Conservation (phyloP, 2,329 filamentous ascomycete genomes). For the Fusarium cyanostomum region DNA sequence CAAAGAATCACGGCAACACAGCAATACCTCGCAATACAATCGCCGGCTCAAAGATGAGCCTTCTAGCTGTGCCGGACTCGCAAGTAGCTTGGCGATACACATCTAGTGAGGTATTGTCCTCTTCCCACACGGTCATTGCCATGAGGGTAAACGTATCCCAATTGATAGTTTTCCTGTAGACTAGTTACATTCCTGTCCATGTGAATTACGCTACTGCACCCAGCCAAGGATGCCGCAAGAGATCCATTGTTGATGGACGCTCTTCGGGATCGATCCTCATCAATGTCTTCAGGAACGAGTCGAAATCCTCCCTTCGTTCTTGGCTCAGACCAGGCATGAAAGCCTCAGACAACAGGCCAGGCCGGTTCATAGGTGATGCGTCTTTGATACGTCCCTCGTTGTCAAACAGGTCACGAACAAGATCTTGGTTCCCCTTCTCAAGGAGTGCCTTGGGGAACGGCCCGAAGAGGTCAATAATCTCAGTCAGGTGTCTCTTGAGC, state of each 20-base stretch:
- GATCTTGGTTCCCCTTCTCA: slow-evolving; percentile 11
- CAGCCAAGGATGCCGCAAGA: slow-evolving; percentile 29
- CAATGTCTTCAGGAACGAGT: slow-evolving; percentile 15
- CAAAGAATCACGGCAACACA: too few relatives aligned
- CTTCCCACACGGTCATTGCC: too few relatives aligned
- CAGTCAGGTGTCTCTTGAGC: slow-evolving; percentile 17
- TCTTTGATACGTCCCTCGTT: slow-evolving; percentile 14
- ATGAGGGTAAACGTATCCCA: too few relatives aligned
- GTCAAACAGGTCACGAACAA: slow-evolving; percentile 11
- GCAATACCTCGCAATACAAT: too few relatives aligned
- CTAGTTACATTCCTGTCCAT: too few relatives aligned
- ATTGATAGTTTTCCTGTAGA: too few relatives aligned
- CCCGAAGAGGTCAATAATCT: slow-evolving; percentile 32
- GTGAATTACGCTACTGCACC: background rate
- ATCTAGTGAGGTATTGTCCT: too few relatives aligned
- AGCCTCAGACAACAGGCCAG: slow-evolving; percentile 6
- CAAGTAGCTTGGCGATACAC: too few relatives aligned
- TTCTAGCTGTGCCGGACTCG: too few relatives aligned
- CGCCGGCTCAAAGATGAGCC: too few relatives aligned
- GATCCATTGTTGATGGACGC: slow-evolving; percentile 2
- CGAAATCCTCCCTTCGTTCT: slow-evolving; percentile 20
- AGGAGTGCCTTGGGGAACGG: slow-evolving; percentile 26
- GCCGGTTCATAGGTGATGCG: background rate
- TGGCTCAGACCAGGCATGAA: slow-evolving; percentile 15
- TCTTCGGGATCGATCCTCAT: slow-evolving; percentile 31